Conservation (phyloP, 768 basidiomycete genomes). For the Tylopilus plumbeoviolaceoides region DNA sequence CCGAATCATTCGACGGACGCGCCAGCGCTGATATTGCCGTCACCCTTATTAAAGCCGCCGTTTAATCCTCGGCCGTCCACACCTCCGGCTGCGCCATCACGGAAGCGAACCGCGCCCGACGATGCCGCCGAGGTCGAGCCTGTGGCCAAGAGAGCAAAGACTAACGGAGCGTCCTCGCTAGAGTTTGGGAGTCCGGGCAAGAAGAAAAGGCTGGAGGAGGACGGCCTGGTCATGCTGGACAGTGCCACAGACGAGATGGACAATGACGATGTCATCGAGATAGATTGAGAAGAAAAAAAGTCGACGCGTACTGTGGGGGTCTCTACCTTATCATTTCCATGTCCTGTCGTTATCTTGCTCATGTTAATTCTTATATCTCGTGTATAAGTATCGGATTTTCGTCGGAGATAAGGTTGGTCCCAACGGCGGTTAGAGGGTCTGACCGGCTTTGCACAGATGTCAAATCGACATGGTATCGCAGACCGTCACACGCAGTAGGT, state of each 20-base stretch:
- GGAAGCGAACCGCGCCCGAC: constrained; percentile 58
- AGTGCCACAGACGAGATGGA: constrained; percentile 48
- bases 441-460: too few species aligned
- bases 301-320: too few species aligned
- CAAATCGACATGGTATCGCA: too few species aligned
- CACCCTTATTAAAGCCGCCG: constrained; percentile 56
- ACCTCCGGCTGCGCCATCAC: constrained; percentile 35
- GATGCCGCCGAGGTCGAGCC: constrained; percentile 57
- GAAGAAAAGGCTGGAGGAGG: constrained; percentile 62
- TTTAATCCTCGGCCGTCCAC: constrained; percentile 38
- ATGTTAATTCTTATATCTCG: too few species aligned
- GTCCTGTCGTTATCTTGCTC: too few species aligned
- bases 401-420: too few species aligned
- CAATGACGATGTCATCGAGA: constrained; percentile 55
- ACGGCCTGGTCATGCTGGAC: constrained; percentile 69
- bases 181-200: constrained; percentile 54
- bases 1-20: constrained; percentile 51
- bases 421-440: too few species aligned
- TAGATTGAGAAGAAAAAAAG: constrained; percentile 36
- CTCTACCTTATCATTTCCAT: too few species aligned
- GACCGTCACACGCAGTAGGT: too few species aligned
- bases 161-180: constrained; percentile 22
- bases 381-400: too few species aligned
- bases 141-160: constrained; percentile 49
- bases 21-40: constrained; percentile 59